Percentiles rank a stretch among this genome's conserved stretches.
phyloP scores from a whole-genome alignment of 805 yeast species.

The Monosporozyma servazzii region DNA sequence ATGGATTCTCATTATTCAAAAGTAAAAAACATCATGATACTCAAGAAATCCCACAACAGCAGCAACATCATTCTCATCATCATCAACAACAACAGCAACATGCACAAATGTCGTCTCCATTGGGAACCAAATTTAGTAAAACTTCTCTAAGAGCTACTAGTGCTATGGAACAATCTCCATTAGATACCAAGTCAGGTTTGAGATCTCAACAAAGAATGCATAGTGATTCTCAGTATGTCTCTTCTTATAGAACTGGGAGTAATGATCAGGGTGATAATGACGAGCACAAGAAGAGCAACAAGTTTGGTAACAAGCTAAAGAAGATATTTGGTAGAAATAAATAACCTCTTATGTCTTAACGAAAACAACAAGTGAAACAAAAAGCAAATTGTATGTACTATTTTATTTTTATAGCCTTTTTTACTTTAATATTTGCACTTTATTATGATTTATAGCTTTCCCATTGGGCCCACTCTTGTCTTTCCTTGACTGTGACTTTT shows the following conservation, averaged over 20 bases:
- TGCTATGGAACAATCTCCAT: conserved; percentile 9
- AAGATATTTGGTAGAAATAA: conserved; percentile 34
- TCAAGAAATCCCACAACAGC: background rate
- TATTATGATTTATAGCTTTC: background rate
- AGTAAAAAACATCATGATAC: conserved; percentile 5
- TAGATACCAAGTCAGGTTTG: background rate
- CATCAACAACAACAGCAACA: background rate
- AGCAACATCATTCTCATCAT: background rate
- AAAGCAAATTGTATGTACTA: background rate
- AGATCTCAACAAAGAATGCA: background rate
- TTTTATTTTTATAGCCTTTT: background rate
- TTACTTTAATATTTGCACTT: background rate
- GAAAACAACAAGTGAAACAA: background rate
- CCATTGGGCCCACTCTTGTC: background rate
- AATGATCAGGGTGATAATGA: conserved; percentile 10
- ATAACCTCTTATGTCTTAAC: background rate
- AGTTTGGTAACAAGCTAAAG: conserved; percentile 32
- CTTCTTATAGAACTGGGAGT: background rate
- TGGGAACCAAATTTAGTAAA: conserved; percentile 16
- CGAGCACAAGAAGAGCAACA: conserved; percentile 24
- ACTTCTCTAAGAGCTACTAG: conserved; percentile 20
- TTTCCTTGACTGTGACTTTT: background rate
- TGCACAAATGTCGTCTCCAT: conserved; percentile 5
- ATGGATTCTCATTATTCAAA: conserved; percentile 16
- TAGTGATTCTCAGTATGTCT: background rate